Base-by-base conservation (phyloP, 2,329 filamentous ascomycete species). In the Arthroderma uncinatum region DNA sequence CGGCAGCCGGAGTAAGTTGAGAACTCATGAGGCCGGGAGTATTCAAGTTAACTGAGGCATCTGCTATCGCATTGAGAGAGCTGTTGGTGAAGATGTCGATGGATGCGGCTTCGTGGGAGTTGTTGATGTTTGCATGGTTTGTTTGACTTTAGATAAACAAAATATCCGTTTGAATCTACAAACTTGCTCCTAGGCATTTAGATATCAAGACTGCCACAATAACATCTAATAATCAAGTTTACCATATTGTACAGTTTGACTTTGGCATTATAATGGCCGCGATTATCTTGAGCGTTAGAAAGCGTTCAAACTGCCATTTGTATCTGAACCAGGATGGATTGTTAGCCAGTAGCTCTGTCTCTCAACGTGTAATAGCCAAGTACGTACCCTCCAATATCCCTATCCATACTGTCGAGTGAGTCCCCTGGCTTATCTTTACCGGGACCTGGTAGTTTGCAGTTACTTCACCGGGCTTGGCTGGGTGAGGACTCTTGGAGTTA, bases 361-460 rank as follows among this genome's bases (percentile, higher is more conserved):
- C 19, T 23, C 9, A 16, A 19, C 6, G 37, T 7, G 2, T 9
- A 37, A 37, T 28, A 42, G 55, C 7, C 37, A 33, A 9, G 36
- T 30, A 58, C 55, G 36, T 30, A 58, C 55, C 56, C 19, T 36
- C 36, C 30, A 12, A 58, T 56, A 55, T 60, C 57, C 33, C 54
- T 36, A 62, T 44, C 61, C 59, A 62, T 52, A 56, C 44, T 9
- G 61, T 61, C 4, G 57, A 61, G 28, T 9, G 33, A 7, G 14
- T 23, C 52, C 59, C 61, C 59, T 57, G 60, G 44, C 61, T 59
- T 36, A 62, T 34, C 37, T 59, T 59, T 19, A 61, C 57, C 2
- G 59, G 36, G 8, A 56, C 12, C 52, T 57, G 57, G 53, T 60
- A 61, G 25, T 59, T 36, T 33, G 39, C 40, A 8, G 59, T 50